Evolutionary conservation across 129 eudicot genomes (phyloP).

Genomic region (Oenanthe sinensis): DNA sequence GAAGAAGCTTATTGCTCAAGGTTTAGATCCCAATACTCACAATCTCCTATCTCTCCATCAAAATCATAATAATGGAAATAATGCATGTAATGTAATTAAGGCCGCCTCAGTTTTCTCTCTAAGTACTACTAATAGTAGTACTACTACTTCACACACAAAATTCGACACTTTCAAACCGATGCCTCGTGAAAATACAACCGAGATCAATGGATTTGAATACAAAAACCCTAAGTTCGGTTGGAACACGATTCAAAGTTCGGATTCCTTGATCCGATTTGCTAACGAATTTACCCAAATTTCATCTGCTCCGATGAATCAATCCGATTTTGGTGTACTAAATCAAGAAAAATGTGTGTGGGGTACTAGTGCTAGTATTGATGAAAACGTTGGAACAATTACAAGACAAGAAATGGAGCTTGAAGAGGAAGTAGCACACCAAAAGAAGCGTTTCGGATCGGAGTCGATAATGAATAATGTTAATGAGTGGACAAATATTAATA

Average conservation of each 20-base stretch:
- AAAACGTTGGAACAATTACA: slow-evolving; percentile 18
- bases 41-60: slow-evolving; percentile 60
- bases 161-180: slow-evolving; percentile 20
- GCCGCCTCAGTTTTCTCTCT: slow-evolving; percentile 26
- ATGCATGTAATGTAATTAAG: slow-evolving; percentile 10
- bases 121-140: slow-evolving; percentile 10
- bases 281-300: slow-evolving; percentile 22
- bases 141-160: slow-evolving; percentile 26
- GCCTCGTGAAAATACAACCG: slow-evolving; percentile 5
- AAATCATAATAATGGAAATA: slow-evolving; percentile 18
- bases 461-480: slow-evolving; percentile 17
- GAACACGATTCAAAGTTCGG: slow-evolving; percentile 12
- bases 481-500: not conserved
- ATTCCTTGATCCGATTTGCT: slow-evolving; percentile 26
- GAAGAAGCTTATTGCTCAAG: slow-evolving; percentile 83
- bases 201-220: slow-evolving; percentile 17
- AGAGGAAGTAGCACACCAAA: slow-evolving; percentile 20
- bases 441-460: slow-evolving; percentile 16
- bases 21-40: slow-evolving; percentile 92
- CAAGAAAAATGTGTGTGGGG: slow-evolving; percentile 14
- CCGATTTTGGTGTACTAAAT: slow-evolving; percentile 14
- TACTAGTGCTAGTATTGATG: slow-evolving; percentile 10
- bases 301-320: slow-evolving; percentile 22
- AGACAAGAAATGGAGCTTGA: slow-evolving; percentile 1
- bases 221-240: slow-evolving; percentile 28